A percentile compares a stretch with the other conserved stretches of the same genome.
phyloP scores from a whole-genome alignment of 2,329 filamentous ascomycete genomes.

The Fusarium nodosum region DNA sequence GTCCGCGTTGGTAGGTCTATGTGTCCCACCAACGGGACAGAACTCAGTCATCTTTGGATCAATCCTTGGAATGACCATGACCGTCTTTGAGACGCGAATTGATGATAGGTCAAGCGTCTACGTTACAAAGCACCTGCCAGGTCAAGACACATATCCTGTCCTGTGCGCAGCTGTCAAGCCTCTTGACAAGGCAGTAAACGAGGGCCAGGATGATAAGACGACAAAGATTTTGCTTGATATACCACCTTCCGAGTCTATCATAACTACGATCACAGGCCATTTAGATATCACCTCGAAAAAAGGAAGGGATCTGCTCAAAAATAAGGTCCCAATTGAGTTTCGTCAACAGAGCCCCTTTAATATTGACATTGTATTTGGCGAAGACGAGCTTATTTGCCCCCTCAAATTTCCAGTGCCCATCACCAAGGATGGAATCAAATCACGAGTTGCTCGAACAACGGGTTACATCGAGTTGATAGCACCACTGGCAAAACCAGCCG shows the following conservation, averaged over 20 bases:
- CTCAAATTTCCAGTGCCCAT: slow-evolving; percentile 60
- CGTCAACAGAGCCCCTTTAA: slow-evolving; percentile 57
- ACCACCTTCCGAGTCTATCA: slow-evolving; percentile 47
- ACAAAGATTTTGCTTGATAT: slow-evolving; percentile 52
- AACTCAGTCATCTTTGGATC: slow-evolving; percentile 45
- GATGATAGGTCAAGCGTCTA: slow-evolving; percentile 52
- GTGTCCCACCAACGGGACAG: slow-evolving; percentile 47
- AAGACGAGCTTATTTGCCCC: slow-evolving; percentile 50
- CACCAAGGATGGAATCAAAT: slow-evolving; percentile 53
- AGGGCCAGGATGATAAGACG: slow-evolving; percentile 39
- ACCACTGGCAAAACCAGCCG: slow-evolving; percentile 46
- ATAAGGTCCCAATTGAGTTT: slow-evolving; percentile 56
- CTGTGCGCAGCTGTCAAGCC: slow-evolving; percentile 44
- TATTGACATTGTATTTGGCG: slow-evolving; percentile 58
- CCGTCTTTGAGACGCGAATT: slow-evolving; percentile 53
- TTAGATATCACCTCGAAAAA: slow-evolving; percentile 55
- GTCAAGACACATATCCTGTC: slow-evolving; percentile 50
- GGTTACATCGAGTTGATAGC: slow-evolving; percentile 62
- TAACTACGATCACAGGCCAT: slow-evolving; percentile 57
- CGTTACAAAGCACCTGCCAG: slow-evolving; percentile 56
- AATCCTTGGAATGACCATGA: slow-evolving; percentile 48
- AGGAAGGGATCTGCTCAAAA: slow-evolving; percentile 55
- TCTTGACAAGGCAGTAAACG: slow-evolving; percentile 37
- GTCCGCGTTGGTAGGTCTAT: slow-evolving; percentile 52
- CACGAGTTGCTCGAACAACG: slow-evolving; percentile 60